These are phyloP conservation scores for Aureobasidium namibiae DNA, from an alignment of 2,329 filamentous ascomycete genomes.

Conservation along the genomic window DNA sequence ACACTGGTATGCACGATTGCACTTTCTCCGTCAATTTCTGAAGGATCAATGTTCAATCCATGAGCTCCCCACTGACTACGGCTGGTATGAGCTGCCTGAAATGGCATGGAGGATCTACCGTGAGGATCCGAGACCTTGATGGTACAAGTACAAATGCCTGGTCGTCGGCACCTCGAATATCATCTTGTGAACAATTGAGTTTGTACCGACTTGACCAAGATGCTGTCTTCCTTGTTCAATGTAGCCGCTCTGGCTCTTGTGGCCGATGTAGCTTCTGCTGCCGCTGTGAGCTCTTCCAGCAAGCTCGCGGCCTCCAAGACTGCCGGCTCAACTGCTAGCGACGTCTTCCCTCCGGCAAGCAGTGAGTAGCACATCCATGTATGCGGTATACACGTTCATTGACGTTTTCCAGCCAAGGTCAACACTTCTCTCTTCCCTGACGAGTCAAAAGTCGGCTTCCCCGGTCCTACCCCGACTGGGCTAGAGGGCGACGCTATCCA, in stretches of 20 bases:
- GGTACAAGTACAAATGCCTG: background rate
- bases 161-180: background rate
- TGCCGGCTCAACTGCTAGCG: background rate
- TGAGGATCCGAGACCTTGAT: background rate
- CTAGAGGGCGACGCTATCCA: background rate
- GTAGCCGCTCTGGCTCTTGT: background rate
- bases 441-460: slow-evolving; percentile 1
- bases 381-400: background rate
- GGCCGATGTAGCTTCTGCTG: background rate
- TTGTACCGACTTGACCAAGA: background rate
- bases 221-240: slow-evolving; percentile 3
- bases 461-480: slow-evolving; percentile 6
- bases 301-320: background rate
- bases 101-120: background rate
- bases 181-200: background rate
- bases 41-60: background rate
- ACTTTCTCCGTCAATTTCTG: background rate
- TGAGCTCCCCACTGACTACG: background rate
- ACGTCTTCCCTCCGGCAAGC: background rate
- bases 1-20: background rate
- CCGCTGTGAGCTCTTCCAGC: background rate
- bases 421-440: slow-evolving; percentile 3
- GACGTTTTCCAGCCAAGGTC: background rate
- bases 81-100: background rate
- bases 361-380: background rate